Conservation (phyloP, 305 asterid species). For the Solanum hybrid region DNA sequence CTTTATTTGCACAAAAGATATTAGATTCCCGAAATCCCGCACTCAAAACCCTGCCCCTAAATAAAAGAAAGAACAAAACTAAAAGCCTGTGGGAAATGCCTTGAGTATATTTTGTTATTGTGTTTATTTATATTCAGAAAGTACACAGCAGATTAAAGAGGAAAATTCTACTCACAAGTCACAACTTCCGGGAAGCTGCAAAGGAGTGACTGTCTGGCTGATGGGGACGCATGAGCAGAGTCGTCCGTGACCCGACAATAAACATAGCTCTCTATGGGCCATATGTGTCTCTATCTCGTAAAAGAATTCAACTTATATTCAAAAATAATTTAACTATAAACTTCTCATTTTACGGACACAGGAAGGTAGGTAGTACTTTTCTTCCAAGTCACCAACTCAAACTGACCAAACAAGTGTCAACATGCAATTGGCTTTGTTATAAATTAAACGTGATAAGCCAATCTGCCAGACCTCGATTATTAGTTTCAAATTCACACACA, state of each 20-base stretch:
- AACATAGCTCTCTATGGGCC: not conserved
- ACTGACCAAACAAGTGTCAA: not conserved
- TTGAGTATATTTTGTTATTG: not conserved
- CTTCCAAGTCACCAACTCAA: not conserved
- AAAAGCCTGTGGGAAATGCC: not conserved
- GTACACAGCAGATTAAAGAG: not conserved
- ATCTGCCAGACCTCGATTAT: not conserved
- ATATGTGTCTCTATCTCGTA: not conserved
- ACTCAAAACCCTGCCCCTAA: not conserved
- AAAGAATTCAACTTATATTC: not conserved
- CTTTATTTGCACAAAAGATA: not conserved
- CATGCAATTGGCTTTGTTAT: not conserved
- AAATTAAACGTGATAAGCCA: not conserved
- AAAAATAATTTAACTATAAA: not conserved
- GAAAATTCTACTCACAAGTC: not conserved
- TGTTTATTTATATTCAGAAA: not conserved
- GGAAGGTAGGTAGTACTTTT: not conserved
- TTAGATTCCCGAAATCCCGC: not conserved
- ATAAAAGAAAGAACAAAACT: not conserved
- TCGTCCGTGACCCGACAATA: not conserved
- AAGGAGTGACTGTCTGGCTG: not conserved
- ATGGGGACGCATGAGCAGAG: not conserved
- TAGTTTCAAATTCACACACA: not conserved
- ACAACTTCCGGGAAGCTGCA: not conserved
- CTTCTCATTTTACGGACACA: not conserved